These are phyloP conservation scores for Leavenworthia alabamica DNA, from an alignment of 345 rosid genomes.

Conservation along the genomic window DNA sequence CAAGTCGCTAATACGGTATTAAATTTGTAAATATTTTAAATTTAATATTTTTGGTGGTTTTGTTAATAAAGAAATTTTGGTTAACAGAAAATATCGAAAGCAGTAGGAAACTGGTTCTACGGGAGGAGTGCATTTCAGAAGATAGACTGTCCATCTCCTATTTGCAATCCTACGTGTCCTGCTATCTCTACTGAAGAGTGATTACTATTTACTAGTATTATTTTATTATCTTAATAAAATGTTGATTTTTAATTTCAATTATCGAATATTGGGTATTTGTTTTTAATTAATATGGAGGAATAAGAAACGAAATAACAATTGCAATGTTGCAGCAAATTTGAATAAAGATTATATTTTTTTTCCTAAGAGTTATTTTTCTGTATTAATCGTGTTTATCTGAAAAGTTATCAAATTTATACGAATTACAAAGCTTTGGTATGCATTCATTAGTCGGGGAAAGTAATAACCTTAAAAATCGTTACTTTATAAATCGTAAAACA, in stretches of 20 bases:
- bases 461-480: conserved; percentile 2
- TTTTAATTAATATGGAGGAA: not conserved
- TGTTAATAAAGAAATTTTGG: no score
- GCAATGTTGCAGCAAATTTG: not conserved
- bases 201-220: no score
- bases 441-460: not conserved
- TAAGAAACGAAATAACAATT: not conserved
- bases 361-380: not conserved
- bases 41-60: no score
- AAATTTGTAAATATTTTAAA: not conserved
- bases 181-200: conserved; percentile 30
- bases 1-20: conserved; percentile 45
- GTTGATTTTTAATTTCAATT: not conserved
- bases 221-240: not conserved
- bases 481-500: not conserved
- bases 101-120: conserved; percentile 81
- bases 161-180: conserved; percentile 79
- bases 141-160: conserved; percentile 76
- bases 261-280: not conserved
- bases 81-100: conserved; percentile 69
- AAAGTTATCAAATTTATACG: not conserved
- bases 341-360: conserved; percentile 9
- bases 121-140: conserved; percentile 54
- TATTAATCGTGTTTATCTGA: not conserved
- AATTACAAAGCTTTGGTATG: not conserved